Conservation (phyloP, 805 yeast species). For the Ogataea allantospora region DNA sequence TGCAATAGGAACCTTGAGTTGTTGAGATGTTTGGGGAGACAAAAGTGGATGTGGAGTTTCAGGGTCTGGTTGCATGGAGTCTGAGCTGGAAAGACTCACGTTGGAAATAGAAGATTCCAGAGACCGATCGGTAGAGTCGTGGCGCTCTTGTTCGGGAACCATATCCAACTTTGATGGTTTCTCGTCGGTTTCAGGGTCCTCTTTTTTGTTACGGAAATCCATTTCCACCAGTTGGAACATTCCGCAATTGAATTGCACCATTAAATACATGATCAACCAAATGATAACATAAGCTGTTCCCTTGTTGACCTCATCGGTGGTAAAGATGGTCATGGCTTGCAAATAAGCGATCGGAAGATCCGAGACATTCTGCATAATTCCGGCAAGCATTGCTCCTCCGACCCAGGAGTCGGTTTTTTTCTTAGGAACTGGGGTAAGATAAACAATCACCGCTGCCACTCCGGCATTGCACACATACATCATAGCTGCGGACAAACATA, state of each 20-base stretch:
- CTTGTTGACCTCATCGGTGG: slow-evolving; percentile 33
- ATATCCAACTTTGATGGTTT: background rate
- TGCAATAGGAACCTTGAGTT: slow-evolving; percentile 13
- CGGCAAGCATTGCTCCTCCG: slow-evolving; percentile 69
- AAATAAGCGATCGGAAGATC: slow-evolving; percentile 78
- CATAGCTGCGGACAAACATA: slow-evolving; percentile 49
- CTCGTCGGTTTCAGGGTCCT: slow-evolving; percentile 11
- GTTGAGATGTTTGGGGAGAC: slow-evolving; percentile 7
- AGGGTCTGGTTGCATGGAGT: slow-evolving; percentile 1
- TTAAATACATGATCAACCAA: slow-evolving; percentile 51
- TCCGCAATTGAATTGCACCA: slow-evolving; percentile 54
- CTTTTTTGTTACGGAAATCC: slow-evolving; percentile 46
- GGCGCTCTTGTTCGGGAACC: background rate
- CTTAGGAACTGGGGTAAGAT: slow-evolving; percentile 51
- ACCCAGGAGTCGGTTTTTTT: slow-evolving; percentile 47
- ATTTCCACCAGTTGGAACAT: slow-evolving; percentile 46
- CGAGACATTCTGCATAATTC: slow-evolving; percentile 70
- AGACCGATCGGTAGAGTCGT: background rate
- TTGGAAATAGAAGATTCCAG: slow-evolving; percentile 13
- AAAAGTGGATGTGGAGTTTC: slow-evolving; percentile 19
- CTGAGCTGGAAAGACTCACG: slow-evolving; percentile 15
- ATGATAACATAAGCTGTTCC: slow-evolving; percentile 55
- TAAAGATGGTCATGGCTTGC: slow-evolving; percentile 54
- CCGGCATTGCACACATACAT: slow-evolving; percentile 50
- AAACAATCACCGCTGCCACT: slow-evolving; percentile 39